Evolutionary conservation across 352 stramenopile species (phyloP).

Genomic region (Pythium sukuiense): DNA sequence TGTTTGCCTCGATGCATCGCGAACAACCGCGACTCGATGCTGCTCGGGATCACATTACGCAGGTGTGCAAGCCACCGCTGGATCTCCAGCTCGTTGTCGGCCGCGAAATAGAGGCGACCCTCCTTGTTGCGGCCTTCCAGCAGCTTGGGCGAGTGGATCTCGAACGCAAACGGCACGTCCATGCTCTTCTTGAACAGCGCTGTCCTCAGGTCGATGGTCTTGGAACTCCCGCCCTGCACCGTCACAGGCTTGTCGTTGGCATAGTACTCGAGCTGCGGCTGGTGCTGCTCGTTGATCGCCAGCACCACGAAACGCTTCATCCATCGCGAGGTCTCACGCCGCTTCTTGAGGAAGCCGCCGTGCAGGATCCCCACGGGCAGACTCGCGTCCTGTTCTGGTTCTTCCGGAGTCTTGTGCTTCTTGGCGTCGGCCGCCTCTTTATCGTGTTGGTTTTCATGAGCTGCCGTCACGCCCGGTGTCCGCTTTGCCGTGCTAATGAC

Average conservation of each 20-base stretch:
- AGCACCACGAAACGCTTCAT: constrained; percentile 79
- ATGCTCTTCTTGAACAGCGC: constrained; percentile 82
- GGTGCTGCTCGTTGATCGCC: constrained; percentile 33
- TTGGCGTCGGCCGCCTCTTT: background rate
- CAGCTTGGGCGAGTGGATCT: constrained; percentile 89
- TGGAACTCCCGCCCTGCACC: constrained; percentile 39
- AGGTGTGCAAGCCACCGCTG: constrained; percentile 89
- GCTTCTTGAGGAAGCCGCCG: constrained; percentile 64
- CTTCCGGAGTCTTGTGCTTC: constrained; percentile 17
- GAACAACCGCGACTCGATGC: constrained; percentile 73
- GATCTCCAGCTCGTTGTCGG: constrained; percentile 82
- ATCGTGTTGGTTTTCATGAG: constrained; percentile 15
- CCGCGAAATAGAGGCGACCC: constrained; percentile 86
- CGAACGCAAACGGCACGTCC: constrained; percentile 81
- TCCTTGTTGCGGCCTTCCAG: constrained; percentile 83
- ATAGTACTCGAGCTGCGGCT: constrained; percentile 68
- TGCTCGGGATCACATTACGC: constrained; percentile 70
- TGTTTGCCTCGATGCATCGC: constrained; percentile 74
- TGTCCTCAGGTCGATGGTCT: constrained; percentile 57
- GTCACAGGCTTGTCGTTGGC: constrained; percentile 52
- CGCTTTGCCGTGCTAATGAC: background rate
- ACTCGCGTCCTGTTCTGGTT: constrained; percentile 23
- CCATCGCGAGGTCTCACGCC: constrained; percentile 79
- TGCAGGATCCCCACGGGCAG: constrained; percentile 11
- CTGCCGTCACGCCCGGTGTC: constrained; percentile 2